These are phyloP conservation scores for Reutealis trisperma DNA, from an alignment of 345 rosid species.

Conservation along the genomic window DNA sequence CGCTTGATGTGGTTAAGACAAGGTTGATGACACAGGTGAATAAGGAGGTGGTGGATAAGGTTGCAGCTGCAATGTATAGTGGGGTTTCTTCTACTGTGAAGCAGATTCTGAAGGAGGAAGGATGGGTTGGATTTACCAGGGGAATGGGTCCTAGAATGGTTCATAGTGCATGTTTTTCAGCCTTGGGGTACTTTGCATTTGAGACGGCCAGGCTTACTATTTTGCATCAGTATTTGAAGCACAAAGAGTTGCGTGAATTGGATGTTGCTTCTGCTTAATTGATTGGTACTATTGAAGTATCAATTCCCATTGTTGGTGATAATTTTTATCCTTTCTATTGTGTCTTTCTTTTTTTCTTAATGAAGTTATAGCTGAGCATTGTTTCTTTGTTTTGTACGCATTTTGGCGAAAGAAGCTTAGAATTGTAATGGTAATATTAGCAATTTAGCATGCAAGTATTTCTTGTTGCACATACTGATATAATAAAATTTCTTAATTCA, in stretches of 20 bases:
- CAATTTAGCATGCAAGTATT: neutral
- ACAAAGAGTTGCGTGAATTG: conserved; percentile 48
- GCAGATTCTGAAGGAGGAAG: conserved; percentile 89
- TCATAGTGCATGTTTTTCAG: conserved; percentile 93
- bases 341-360: neutral
- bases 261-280: conserved; percentile 33
- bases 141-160: conserved; percentile 89
- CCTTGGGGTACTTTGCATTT: conserved; percentile 87
- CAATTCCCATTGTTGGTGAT: conserved; percentile 14
- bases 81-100: conserved; percentile 66
- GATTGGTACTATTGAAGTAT: conserved; percentile 4
- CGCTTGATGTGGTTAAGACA: conserved; percentile 89
- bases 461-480: neutral
- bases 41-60: conserved; percentile 44
- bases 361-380: neutral
- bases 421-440: neutral
- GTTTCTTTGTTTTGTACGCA: neutral
- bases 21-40: conserved; percentile 89
- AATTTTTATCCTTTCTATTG: neutral
- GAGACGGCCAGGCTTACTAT: conserved; percentile 86
- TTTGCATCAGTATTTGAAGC: conserved; percentile 68
- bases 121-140: conserved; percentile 77
- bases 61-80: conserved; percentile 56
- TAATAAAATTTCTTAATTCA: neutral
- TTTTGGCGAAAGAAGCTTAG: neutral